Percentiles rank a stretch among this genome's conserved stretches.
These are phyloP conservation scores for Cyberlindnera sargentensis DNA, from an alignment of 805 yeast genomes.

Conservation along the genomic window DNA sequence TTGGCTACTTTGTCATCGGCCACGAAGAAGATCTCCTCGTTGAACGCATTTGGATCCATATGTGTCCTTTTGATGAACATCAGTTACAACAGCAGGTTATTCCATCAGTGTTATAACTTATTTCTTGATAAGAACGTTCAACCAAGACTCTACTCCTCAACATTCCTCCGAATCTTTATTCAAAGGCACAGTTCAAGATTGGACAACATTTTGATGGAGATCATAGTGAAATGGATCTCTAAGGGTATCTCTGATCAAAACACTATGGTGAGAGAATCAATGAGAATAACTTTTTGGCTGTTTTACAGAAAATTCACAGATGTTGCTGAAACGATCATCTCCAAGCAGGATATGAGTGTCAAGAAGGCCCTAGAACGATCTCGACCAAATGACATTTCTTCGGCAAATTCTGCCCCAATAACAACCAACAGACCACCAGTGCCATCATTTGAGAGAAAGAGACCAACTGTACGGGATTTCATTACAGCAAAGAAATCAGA, in stretches of 20 bases:
- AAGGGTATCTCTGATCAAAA: conserved; percentile 74
- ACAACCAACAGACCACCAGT: conserved; percentile 4
- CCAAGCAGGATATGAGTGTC: conserved; percentile 27
- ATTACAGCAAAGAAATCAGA: conserved; percentile 38
- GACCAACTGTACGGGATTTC: conserved; percentile 43
- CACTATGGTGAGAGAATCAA: conserved; percentile 69
- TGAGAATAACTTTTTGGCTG: conserved; percentile 71
- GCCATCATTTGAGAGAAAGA: conserved; percentile 18
- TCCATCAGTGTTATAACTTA: conserved; percentile 43
- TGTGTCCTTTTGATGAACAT: conserved; percentile 50
- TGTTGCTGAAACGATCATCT: conserved; percentile 32
- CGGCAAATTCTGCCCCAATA: neutral
- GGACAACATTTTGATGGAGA: conserved; percentile 29
- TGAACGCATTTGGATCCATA: conserved; percentile 29
- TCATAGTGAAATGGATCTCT: conserved; percentile 41
- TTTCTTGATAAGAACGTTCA: conserved; percentile 63
- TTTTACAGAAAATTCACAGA: conserved; percentile 47
- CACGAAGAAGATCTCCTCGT: conserved; percentile 30
- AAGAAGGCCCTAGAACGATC: conserved; percentile 57
- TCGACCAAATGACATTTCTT: conserved; percentile 34
- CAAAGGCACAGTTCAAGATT: conserved; percentile 39
- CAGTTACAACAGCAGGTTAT: conserved; percentile 44
- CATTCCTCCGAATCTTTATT: conserved; percentile 61
- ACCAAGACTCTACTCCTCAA: conserved; percentile 62
- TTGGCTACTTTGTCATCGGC: conserved; percentile 29